Evolutionary conservation across 192 early-diverging fungal genomes (phyloP).

Genomic region (Umbelopsis ramanniana): DNA sequence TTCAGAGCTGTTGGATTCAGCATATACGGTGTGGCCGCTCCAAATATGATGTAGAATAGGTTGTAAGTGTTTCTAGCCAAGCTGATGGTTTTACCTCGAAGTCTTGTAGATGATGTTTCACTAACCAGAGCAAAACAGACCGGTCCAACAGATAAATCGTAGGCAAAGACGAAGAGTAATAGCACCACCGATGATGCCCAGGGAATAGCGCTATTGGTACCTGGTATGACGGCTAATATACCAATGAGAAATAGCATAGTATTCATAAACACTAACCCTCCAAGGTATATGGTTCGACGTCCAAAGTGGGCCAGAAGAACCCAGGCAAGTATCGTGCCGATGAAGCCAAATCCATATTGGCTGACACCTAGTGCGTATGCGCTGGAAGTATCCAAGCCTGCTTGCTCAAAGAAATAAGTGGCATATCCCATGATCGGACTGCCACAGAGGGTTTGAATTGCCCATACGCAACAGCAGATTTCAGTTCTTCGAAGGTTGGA

Average conservation of each 20-base stretch:
- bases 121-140: background rate
- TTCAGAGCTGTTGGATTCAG: constrained; percentile 2
- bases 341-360: background rate
- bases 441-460: background rate
- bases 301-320: background rate
- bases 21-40: constrained; percentile 2
- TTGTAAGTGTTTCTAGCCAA: background rate
- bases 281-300: background rate
- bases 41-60: background rate
- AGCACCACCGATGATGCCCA: background rate
- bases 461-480: background rate
- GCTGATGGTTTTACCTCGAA: background rate
- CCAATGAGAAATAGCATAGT: background rate
- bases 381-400: background rate
- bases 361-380: constrained; percentile 5
- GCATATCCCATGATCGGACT: constrained; percentile 1
- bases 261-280: background rate
- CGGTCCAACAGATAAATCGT: background rate
- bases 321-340: background rate
- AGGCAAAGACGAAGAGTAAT: background rate
- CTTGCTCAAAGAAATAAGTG: constrained; percentile 7
- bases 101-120: constrained; percentile 10
- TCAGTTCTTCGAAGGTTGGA: constrained; percentile 8
- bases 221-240: background rate
- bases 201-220: background rate